Conservation (phyloP, 805 yeast genomes). For the Starmerella scarabaei region DNA sequence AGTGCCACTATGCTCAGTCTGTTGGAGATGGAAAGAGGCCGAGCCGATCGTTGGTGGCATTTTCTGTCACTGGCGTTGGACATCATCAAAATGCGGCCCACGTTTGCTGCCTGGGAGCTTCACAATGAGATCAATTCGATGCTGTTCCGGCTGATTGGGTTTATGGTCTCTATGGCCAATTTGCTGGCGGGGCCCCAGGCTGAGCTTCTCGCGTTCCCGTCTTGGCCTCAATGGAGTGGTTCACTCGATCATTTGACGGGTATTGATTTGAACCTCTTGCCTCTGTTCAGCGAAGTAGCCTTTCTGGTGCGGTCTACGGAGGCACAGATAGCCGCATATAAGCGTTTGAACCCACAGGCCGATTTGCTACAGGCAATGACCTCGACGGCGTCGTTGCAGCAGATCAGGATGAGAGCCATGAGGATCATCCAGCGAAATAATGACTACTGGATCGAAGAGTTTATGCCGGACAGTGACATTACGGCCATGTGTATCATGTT, state of each 20-base stretch:
- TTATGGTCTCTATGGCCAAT: constrained; percentile 16
- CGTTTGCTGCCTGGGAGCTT: constrained; percentile 19
- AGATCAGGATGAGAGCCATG: constrained; percentile 9
- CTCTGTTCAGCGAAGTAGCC: constrained; percentile 41
- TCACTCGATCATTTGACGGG: constrained; percentile 39
- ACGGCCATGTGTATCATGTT: constrained; percentile 33
- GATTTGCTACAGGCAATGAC: neutral
- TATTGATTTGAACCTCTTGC: constrained; percentile 49
- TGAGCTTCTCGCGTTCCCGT: constrained; percentile 7
- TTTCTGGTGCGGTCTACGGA: neutral
- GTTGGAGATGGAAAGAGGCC: constrained; percentile 16
- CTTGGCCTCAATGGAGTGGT: constrained; percentile 38
- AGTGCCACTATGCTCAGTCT: constrained; percentile 13
- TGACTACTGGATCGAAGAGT: constrained; percentile 20
- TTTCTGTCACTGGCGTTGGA: constrained; percentile 9
- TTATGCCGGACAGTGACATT: constrained; percentile 16
- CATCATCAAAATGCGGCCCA: constrained; percentile 12
- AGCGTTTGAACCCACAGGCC: neutral
- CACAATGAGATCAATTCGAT: constrained; percentile 16
- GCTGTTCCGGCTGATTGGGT: constrained; percentile 20
- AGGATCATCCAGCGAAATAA: constrained; percentile 14
- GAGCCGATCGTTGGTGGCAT: constrained; percentile 8
- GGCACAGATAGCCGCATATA: neutral
- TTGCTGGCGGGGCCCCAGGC: constrained; percentile 3
- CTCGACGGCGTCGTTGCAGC: neutral